Percentiles rank a stretch among this genome's conserved stretches.
Evolutionary conservation across 768 basidiomycete genomes (phyloP).

Genomic region (Tubosaeta sp.): DNA sequence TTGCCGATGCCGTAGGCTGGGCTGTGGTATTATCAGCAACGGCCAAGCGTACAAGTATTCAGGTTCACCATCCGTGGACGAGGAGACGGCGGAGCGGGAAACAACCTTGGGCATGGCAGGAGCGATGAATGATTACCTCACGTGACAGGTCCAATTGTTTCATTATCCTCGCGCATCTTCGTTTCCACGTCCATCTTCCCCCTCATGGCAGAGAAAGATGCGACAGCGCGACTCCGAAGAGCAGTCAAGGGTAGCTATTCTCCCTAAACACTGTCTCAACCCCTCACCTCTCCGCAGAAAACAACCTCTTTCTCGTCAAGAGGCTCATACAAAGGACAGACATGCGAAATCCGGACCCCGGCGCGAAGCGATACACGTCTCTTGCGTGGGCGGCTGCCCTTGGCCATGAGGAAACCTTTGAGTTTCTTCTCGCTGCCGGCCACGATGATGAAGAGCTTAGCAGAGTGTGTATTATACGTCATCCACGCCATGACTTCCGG

Average conservation of each 20-base stretch:
- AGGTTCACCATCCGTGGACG: constrained; percentile 73
- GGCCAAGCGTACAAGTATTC: not conserved
- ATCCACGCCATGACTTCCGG: constrained; percentile 7
- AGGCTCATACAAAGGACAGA: constrained; percentile 82
- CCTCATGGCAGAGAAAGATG: constrained; percentile 80
- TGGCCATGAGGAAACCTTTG: constrained; percentile 89
- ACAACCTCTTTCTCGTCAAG: constrained; percentile 90
- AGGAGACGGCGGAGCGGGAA: constrained; percentile 83
- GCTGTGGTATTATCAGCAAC: constrained; percentile 38
- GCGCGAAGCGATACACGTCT: constrained; percentile 73
- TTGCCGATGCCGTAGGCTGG: constrained; percentile 73
- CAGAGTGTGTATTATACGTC: constrained; percentile 51
- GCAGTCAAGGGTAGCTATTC: constrained; percentile 66
- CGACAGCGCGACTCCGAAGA: constrained; percentile 66
- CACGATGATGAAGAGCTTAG: constrained; percentile 94
- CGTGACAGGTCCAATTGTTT: constrained; percentile 31
- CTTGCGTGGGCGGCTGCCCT: constrained; percentile 89
- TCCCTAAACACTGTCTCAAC: not conserved
- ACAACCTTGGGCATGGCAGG: constrained; percentile 84
- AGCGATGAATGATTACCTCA: constrained; percentile 12
- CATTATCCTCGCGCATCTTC: constrained; percentile 22
- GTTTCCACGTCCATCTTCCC: constrained; percentile 19
- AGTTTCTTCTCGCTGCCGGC: constrained; percentile 78
- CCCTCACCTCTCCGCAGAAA: constrained; percentile 53
- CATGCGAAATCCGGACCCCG: constrained; percentile 86